Percentiles rank a stretch among this genome's conserved stretches.
Conservation (phyloP, 2,329 filamentous ascomycete species). For the Alternaria gansuensis region DNA sequence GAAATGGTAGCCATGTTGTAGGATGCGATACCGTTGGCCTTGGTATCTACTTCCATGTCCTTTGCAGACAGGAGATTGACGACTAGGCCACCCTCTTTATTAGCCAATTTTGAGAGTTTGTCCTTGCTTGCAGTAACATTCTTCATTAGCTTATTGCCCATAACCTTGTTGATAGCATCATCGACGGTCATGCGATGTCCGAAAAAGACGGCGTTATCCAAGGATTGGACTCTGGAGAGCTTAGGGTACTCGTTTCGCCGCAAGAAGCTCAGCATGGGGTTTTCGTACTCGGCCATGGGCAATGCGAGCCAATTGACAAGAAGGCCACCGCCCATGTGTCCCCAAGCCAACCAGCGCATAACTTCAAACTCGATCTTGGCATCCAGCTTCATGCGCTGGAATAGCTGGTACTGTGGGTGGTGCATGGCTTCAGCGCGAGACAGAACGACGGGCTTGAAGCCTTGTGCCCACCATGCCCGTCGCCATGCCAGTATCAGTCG, state of each 20-base stretch:
- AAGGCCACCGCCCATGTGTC: slow-evolving; percentile 84
- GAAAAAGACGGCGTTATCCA: slow-evolving; percentile 76
- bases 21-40: slow-evolving; percentile 75
- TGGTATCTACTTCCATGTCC: slow-evolving; percentile 70
- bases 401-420: slow-evolving; percentile 78
- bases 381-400: slow-evolving; percentile 63
- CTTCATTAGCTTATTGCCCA: slow-evolving; percentile 63
- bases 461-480: slow-evolving; percentile 93
- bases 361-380: slow-evolving; percentile 64
- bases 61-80: slow-evolving; percentile 63
- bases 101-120: slow-evolving; percentile 66
- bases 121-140: slow-evolving; percentile 65
- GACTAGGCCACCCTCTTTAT: slow-evolving; percentile 66
- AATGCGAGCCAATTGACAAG: slow-evolving; percentile 81
- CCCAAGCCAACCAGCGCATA: slow-evolving; percentile 91
- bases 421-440: slow-evolving; percentile 81
- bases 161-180: slow-evolving; percentile 53
- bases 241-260: slow-evolving; percentile 77
- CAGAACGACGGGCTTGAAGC: slow-evolving; percentile 85
- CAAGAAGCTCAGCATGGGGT: slow-evolving; percentile 75
- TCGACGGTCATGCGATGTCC: slow-evolving; percentile 67
- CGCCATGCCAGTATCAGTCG: slow-evolving; percentile 86
- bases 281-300: slow-evolving; percentile 81
- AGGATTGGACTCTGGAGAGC: slow-evolving; percentile 75
- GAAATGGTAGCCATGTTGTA: slow-evolving; percentile 73